Conservation (phyloP, 108 stramenopile species). For the Schizochytrium sp. region DNA sequence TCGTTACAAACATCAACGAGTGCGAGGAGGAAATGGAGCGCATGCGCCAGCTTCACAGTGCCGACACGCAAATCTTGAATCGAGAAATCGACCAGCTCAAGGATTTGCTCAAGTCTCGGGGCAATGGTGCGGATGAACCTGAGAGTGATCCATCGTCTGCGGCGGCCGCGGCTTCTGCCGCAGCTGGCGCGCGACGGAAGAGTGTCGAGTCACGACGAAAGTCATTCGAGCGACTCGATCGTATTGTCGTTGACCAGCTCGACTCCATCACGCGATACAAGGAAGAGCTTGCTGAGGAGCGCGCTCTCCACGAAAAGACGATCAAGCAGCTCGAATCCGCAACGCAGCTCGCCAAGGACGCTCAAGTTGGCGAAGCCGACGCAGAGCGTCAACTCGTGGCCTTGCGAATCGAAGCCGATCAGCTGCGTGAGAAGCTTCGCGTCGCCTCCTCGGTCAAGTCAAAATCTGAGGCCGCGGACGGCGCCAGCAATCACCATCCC, state of each 20-base stretch:
- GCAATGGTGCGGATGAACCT: background rate
- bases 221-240: slow-evolving; percentile 8
- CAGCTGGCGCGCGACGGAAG: background rate
- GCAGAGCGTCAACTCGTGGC: background rate
- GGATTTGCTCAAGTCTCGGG: background rate
- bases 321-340: background rate
- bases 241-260: background rate
- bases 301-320: background rate
- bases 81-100: background rate
- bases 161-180: background rate
- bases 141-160: background rate
- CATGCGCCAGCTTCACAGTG: slow-evolving; percentile 3
- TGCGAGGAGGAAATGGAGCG: slow-evolving; percentile 15
- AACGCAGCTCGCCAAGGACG: slow-evolving; percentile 15
- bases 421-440: background rate
- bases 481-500: background rate
- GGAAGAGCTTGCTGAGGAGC: slow-evolving; percentile 4
- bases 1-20: background rate
- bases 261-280: background rate
- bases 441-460: background rate
- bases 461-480: background rate
- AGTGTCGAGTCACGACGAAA: background rate
- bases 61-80: background rate
- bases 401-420: background rate
- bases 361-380: background rate